These are phyloP conservation scores for Populus davidiana DNA, from an alignment of 345 rosid species.

Conservation along the genomic window DNA sequence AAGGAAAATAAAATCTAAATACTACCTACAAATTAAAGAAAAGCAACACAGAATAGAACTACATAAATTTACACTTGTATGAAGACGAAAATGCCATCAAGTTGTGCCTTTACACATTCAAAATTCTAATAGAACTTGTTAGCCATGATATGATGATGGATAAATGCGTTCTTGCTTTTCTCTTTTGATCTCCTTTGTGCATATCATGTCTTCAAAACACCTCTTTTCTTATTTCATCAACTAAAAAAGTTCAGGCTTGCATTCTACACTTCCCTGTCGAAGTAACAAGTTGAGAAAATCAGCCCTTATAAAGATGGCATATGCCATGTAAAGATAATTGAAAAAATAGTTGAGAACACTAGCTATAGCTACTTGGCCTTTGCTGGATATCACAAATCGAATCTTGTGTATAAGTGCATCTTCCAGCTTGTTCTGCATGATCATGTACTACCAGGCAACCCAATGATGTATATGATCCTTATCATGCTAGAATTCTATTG, in stretches of 20 bases:
- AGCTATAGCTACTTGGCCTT: neutral
- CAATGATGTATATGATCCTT: no score
- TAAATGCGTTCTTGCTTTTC: neutral
- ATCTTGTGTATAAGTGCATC: neutral
- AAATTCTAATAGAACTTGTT: neutral
- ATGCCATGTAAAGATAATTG: neutral
- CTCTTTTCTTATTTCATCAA: neutral
- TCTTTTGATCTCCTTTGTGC: neutral
- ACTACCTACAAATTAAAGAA: neutral
- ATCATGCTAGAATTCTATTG: no score
- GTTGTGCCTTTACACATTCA: neutral
- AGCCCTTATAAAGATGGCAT: conserved; percentile 13
- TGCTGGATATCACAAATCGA: neutral
- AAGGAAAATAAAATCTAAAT: neutral
- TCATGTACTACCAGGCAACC: neutral
- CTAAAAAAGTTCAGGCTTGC: neutral
- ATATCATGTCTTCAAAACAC: neutral
- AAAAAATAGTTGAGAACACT: neutral
- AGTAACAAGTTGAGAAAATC: neutral
- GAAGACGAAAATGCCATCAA: neutral
- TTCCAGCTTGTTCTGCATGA: conserved; percentile 2
- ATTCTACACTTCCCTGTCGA: neutral
- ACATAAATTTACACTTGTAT: neutral
- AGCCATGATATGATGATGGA: neutral
- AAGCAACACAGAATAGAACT: neutral